A percentile compares a stretch with the other conserved stretches of the same genome.
Evolutionary conservation across 2,329 filamentous ascomycete species (phyloP).

Genomic region (Trichoderma sp.): DNA sequence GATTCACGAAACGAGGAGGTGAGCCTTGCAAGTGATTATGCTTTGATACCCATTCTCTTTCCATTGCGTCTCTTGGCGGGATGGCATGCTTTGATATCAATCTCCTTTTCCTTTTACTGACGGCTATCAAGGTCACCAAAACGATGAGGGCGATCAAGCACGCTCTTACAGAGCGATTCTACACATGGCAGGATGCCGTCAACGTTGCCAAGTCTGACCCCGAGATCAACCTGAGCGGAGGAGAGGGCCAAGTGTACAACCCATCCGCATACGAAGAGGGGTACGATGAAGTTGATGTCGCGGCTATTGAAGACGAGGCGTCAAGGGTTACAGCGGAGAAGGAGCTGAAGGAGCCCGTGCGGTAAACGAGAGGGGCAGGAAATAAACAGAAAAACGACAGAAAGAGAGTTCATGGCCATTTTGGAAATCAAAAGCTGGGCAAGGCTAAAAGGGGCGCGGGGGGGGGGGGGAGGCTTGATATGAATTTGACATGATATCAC

Average conservation of each 20-base stretch:
- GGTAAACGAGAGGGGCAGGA: not conserved
- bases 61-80: too few relatives aligned
- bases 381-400: not conserved
- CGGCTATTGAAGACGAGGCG: conserved; percentile 25
- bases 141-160: conserved; percentile 86
- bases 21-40: conserved; percentile 35
- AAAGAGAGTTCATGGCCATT: not conserved
- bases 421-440: conserved; percentile 1
- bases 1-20: conserved; percentile 66
- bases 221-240: conserved; percentile 61
- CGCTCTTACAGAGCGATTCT: conserved; percentile 81
- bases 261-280: conserved; percentile 46
- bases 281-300: conserved; percentile 22
- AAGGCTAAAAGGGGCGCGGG: not conserved
- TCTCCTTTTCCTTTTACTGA: not conserved
- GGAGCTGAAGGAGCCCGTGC: not conserved
- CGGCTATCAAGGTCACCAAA: conserved; percentile 64
- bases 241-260: conserved; percentile 52
- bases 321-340: not conserved
- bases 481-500: not conserved
- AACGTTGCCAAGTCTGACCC: conserved; percentile 65
- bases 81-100: too few relatives aligned
- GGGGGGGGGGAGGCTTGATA: not conserved
- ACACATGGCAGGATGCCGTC: conserved; percentile 80
- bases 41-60: not conserved